phyloP scores from a whole-genome alignment of 176 grass and related monocot genomes.

The sorghum (Sorghum bicolor) region Sorghum_bicolor_NCBIv3 NC_012875.2:49136001-49136500 shows the following conservation, averaged over 20 bases:
- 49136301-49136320: slow-evolving; percentile 14
- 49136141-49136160: slow-evolving; percentile 49
- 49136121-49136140: slow-evolving; percentile 29
- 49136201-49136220: slow-evolving; percentile 52
- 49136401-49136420: slow-evolving; percentile 35
- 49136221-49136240: slow-evolving; percentile 40
- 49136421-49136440: slow-evolving; percentile 1
- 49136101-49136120: slow-evolving; percentile 41
- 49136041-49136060: slow-evolving; percentile 72
- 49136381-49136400: slow-evolving; percentile 14
- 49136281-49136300: slow-evolving; percentile 98
- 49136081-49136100: slow-evolving; percentile 40
- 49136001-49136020: slow-evolving; percentile 85
- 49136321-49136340: slow-evolving; percentile 37
- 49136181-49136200: slow-evolving; percentile 54
- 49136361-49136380: slow-evolving; percentile 20
- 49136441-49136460: background rate
- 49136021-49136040: slow-evolving; percentile 79
- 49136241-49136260: slow-evolving; percentile 70
- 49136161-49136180: slow-evolving; percentile 54
- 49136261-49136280: slow-evolving; percentile 71
- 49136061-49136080: slow-evolving; percentile 77
- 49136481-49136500: slow-evolving; percentile 7
- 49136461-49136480: background rate
- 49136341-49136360: background rate